Conservation (phyloP, 345 rosid genomes). For the sweet orange (Citrus sinensis) region DVS_A1.0 CM039161.1:20736501-20737000, state of each 20-base stretch:
- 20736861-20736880: constrained; percentile 20
- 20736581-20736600: constrained; percentile 43
- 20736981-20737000: not conserved
- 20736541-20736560: constrained; percentile 46
- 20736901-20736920: constrained; percentile 15
- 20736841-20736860: constrained; percentile 1
- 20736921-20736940: constrained; percentile 18
- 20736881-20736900: constrained; percentile 31
- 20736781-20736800: constrained; percentile 8
- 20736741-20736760: constrained; percentile 27
- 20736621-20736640: constrained; percentile 98
- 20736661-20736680: not conserved
- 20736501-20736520: constrained; percentile 94
- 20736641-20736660: constrained; percentile 97
- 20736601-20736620: constrained; percentile 74
- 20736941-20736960: not conserved
- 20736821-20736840: constrained; percentile 5
- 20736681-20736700: not conserved
- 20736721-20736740: not conserved
- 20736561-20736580: constrained; percentile 25
- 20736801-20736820: constrained; percentile 6
- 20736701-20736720: constrained; percentile 8
- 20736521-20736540: constrained; percentile 91
- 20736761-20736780: not conserved
- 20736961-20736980: not conserved